Evolutionary conservation across 2,329 filamentous ascomycete species (phyloP).

Genomic region (Zymoseptoria passerinii): DNA sequence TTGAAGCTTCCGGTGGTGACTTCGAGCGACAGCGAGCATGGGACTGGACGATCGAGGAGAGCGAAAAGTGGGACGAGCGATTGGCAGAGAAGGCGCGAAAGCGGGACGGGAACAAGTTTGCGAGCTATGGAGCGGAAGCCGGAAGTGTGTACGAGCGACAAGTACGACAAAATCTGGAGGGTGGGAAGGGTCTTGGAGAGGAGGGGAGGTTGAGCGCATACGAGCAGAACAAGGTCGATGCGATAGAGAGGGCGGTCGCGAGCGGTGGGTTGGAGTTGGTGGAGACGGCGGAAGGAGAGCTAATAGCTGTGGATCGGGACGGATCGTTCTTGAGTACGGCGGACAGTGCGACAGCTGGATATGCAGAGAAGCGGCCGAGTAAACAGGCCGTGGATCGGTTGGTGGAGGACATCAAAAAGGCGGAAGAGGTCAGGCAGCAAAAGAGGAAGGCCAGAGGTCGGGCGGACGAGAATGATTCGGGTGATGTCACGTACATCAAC

Average conservation of each 20-base stretch:
- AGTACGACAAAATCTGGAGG: conserved; percentile 63
- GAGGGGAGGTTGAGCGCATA: conserved; percentile 59
- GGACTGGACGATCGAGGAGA: conserved; percentile 97
- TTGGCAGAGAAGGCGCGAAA: conserved; percentile 76
- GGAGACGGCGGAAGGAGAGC: conserved; percentile 88
- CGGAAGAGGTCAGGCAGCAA: conserved; percentile 78
- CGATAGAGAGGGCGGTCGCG: conserved; percentile 75
- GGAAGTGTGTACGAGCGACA: conserved; percentile 92
- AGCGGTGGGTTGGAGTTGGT: conserved; percentile 84
- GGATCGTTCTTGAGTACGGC: conserved; percentile 86
- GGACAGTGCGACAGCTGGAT: conserved; percentile 63
- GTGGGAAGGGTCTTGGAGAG: conserved; percentile 10
- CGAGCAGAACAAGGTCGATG: conserved; percentile 73
- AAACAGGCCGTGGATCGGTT: conserved; percentile 81
- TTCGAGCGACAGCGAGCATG: conserved; percentile 97
- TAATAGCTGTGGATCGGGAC: conserved; percentile 86
- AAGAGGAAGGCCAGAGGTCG: conserved; percentile 73
- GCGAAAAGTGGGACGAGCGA: conserved; percentile 85
- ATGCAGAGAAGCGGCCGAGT: conserved; percentile 77
- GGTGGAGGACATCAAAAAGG: conserved; percentile 77
- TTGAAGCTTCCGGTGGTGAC: conserved; percentile 75
- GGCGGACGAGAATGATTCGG: conserved; percentile 61
- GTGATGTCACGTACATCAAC: conserved; percentile 98
- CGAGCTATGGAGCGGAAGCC: conserved; percentile 79
- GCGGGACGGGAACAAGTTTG: conserved; percentile 79